A percentile compares a stretch with the other conserved stretches of the same genome.
Conservation (phyloP, 495 filamentous ascomycete genomes). For the Daldinia grandis region DNA sequence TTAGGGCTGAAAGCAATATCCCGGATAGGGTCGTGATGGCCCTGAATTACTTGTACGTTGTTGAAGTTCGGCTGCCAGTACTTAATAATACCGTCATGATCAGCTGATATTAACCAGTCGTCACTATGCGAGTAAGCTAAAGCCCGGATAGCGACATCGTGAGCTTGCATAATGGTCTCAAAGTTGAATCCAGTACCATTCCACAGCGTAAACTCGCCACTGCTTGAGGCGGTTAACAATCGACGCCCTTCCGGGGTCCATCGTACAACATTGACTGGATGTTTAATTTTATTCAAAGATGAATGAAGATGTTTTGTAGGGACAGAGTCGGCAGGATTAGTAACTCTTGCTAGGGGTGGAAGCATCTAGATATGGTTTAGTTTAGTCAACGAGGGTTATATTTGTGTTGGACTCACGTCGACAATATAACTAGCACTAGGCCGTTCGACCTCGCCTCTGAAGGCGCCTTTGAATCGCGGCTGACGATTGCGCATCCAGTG, state of each 20-base stretch:
- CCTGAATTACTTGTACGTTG: conserved; percentile 93
- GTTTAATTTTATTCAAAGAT: conserved; percentile 96
- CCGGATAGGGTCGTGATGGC: conserved; percentile 86
- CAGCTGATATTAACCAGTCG: conserved; percentile 95
- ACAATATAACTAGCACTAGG: conserved; percentile 88
- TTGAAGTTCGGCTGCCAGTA: conserved; percentile 99
- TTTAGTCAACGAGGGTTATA: not conserved
- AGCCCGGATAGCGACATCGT: conserved; percentile 91
- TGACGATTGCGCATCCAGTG: conserved; percentile 91
- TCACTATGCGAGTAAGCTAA: conserved; percentile 90
- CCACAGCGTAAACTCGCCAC: conserved; percentile 98
- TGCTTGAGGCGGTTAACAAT: conserved; percentile 90
- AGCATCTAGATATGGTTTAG: conserved; percentile 69
- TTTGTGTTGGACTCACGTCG: conserved; percentile 68
- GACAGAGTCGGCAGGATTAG: conserved; percentile 80
- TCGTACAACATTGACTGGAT: conserved; percentile 94
- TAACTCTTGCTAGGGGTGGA: conserved; percentile 76
- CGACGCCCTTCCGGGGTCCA: conserved; percentile 97
- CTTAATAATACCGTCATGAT: conserved; percentile 94
- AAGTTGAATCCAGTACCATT: conserved; percentile 99
- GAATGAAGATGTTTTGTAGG: conserved; percentile 92
- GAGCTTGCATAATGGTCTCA: conserved; percentile 98
- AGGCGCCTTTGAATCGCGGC: conserved; percentile 74
- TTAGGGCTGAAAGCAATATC: conserved; percentile 94
- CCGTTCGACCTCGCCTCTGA: conserved; percentile 76